Base-by-base conservation (phyloP, 768 basidiomycete species). In the Rhodotorula diobovata region DNA sequence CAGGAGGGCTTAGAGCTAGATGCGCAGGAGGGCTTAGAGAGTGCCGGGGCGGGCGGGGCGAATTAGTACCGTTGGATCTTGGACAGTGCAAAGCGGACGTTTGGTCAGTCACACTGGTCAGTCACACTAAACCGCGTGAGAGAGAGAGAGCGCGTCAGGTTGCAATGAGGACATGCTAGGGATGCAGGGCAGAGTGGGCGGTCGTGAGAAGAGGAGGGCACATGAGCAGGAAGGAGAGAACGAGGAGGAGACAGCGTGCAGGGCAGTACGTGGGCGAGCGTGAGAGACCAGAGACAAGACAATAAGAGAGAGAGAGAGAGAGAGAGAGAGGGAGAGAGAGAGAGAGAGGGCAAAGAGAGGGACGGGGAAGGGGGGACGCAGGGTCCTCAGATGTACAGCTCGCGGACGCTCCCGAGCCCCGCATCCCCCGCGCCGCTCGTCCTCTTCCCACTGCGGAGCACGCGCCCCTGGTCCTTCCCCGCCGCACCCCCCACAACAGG, bases 331-430 rank as follows among this genome's bases (percentile, higher is more conserved):
- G 11, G 15, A 23, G 10, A 14, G 37, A 39, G 37, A 14, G 23
- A 28, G 37, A 25, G 55, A 25, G 34, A 14, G 56, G 25, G 21
- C 25, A 28, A 6, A 45, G 39, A 25, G 37, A 57, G 23, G 12
- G 14, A 30, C 32, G 59, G 18, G 21, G 18, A 16, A n/a, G 20
- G 7, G 45, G 21, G 23, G 5, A 8, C 28, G 16, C 7, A 5
- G 32, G 1, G 28, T n/a, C 28, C 59, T 43, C 11, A 64, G 63
- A 64, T 64, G 54, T 34, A 64, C 63, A 64, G 43, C 54, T 64
- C 63, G 20, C 63, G 16, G 12, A 64, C 41, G 43, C 34, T 45
- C 11, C 30, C 54, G 34, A 35, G 41, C 20, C 41, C 63, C 18
- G 30, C 63, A 11, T 64, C 54, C 0, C 20, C 30, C 3, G 30